Conservation (phyloP, 768 basidiomycete species). For the Naganishia kalamii region DNA sequence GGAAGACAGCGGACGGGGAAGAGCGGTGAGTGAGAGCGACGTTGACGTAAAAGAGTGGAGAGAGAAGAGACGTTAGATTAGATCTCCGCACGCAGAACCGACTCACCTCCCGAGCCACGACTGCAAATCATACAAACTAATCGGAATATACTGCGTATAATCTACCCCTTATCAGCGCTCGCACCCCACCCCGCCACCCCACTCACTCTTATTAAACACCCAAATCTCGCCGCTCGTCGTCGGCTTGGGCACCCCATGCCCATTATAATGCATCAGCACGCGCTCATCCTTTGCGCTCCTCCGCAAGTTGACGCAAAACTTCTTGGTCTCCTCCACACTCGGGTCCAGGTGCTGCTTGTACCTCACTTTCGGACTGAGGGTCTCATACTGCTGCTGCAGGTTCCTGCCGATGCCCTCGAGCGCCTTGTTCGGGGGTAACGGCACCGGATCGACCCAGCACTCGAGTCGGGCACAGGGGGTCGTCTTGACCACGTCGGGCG, state of each 20-base stretch:
- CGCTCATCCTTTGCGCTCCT: conserved; percentile 89
- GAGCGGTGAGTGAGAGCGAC: no score
- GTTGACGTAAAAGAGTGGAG: no score
- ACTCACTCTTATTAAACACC: conserved; percentile 78
- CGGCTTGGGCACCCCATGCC: conserved; percentile 95
- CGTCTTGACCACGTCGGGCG: conserved; percentile 95
- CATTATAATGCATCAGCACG: conserved; percentile 93
- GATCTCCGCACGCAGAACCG: background rate
- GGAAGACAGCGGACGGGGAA: no score
- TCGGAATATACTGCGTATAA: conserved; percentile 97
- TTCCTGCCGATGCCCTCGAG: conserved; percentile 89
- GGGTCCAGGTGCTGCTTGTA: conserved; percentile 93
- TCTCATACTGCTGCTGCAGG: conserved; percentile 90
- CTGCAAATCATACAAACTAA: conserved; percentile 88
- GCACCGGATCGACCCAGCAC: conserved; percentile 95
- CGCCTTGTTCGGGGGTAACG: conserved; percentile 84
- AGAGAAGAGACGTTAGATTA: background rate
- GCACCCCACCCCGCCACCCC: no score
- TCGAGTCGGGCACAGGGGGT: conserved; percentile 90
- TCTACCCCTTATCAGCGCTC: conserved; percentile 36
- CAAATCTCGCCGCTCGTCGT: conserved; percentile 90
- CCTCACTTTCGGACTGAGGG: conserved; percentile 82
- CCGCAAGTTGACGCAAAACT: conserved; percentile 73
- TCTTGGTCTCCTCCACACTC: conserved; percentile 83
- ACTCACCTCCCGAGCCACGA: conserved; percentile 66